Evolutionary conservation across 495 filamentous ascomycete species (phyloP), one percentile per base, ranked within the genome.

Genomic region (Lasiosphaeria ovina): DNA sequence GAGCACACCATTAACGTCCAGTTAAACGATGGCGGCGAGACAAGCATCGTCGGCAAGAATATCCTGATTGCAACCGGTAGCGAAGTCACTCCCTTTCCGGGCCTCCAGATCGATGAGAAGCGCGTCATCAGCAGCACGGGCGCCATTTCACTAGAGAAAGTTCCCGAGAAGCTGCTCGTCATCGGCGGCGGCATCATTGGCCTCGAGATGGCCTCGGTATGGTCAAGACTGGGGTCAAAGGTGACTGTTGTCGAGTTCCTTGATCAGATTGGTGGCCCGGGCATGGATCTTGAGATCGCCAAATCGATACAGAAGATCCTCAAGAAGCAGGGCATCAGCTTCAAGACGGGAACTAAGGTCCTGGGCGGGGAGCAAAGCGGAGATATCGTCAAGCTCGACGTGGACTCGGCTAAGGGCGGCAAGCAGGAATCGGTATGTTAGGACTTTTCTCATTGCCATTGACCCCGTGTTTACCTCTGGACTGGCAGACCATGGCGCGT

Each of bases 141-240:
- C 65, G 94, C 94, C 66, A 88, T 98, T 71, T 81, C 90, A 24
- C 82, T 98, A 49, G 78, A 89, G 64, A 82, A 95, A 81, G 90
- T 98, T 35, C 94, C 94, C 49, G 92, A 97, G 85, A 95, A 92
- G 83, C 89, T 98, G 91, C 79, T 93, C 62, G 94, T 98, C 63
- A 98, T 98, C 68, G 94, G 94, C 65, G 94, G 94, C 74, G 94
- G 94, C 74, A 98, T 98, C 74, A 98, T 98, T 71, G 94, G 94
- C 73, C 85, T 98, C 42, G 94, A 98, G 80, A 98, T 98, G 94
- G 93, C 89, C 48, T 98, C 95, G 45, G 94, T 98, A 33, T 98
- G 94, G 94, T 93, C 91, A 35, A 82, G 94, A 66, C 80, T 98
- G 59, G 94, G 94, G 62, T 76, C 93, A 64, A 87, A 98, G 74